Conservation (phyloP, 805 yeast genomes). For the Blastobotrys chiropterorum region DNA sequence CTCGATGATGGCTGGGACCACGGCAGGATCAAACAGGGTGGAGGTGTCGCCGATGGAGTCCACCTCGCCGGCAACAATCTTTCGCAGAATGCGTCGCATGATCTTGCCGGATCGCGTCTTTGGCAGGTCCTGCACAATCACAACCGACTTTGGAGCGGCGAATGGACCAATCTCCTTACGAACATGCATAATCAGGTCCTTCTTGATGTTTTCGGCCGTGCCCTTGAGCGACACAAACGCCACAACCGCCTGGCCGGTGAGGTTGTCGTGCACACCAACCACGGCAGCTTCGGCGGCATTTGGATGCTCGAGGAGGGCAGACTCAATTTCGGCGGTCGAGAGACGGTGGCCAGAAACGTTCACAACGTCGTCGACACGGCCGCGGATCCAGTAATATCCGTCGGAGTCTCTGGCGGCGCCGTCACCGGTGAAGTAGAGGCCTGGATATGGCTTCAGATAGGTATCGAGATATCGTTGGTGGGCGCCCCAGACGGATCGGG, state of each 20-base stretch:
- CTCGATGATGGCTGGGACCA: conserved; percentile 69
- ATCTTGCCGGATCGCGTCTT: conserved; percentile 98
- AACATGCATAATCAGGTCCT: conserved; percentile 78
- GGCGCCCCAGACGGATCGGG: conserved; percentile 89
- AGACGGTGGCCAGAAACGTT: conserved; percentile 96
- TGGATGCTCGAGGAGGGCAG: conserved; percentile 74
- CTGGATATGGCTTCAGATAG: conserved; percentile 87
- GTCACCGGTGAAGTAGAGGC: conserved; percentile 94
- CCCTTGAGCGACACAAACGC: conserved; percentile 85
- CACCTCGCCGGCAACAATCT: conserved; percentile 85
- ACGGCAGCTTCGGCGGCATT: conserved; percentile 94
- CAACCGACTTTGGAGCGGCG: conserved; percentile 89
- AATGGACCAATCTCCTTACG: conserved; percentile 87
- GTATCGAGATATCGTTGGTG: conserved; percentile 85
- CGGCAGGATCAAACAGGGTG: conserved; percentile 80
- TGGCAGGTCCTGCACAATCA: conserved; percentile 86
- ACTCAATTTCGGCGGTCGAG: conserved; percentile 97
- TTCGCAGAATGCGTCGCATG: conserved; percentile 96
- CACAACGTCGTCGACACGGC: conserved; percentile 97
- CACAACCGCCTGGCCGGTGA: conserved; percentile 96
- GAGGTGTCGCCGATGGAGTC: conserved; percentile 89
- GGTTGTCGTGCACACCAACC: conserved; percentile 88
- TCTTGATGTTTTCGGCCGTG: conserved; percentile 37
- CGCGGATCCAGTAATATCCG: conserved; percentile 96
- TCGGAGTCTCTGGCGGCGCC: conserved; percentile 97